These are phyloP conservation scores for Musa beccarii DNA, from an alignment of 176 grass and related monocot genomes.

Conservation along the genomic window DNA sequence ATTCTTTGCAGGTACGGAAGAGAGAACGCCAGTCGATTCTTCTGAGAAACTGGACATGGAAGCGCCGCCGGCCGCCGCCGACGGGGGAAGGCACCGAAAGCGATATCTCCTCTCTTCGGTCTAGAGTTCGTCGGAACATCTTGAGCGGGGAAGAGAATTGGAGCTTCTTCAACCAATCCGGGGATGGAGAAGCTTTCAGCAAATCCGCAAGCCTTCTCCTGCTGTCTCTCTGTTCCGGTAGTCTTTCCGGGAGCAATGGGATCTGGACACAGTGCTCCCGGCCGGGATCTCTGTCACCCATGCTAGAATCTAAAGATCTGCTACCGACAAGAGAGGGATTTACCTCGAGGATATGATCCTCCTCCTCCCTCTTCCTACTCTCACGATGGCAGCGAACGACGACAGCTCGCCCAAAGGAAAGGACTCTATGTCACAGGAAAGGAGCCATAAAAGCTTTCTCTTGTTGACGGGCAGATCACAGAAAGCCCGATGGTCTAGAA, in stretches of 20 bases:
- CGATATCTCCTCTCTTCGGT: constrained; percentile 16
- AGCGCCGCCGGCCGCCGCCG: constrained; percentile 1
- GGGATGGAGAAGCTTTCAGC: constrained; percentile 41
- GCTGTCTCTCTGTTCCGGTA: neutral
- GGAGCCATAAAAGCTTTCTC: too few relatives aligned
- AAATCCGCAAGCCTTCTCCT: constrained; percentile 41
- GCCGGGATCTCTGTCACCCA: constrained; percentile 23
- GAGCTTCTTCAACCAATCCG: constrained; percentile 42
- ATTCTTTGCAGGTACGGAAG: constrained; percentile 37
- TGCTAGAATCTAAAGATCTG: neutral
- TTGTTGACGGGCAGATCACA: too few relatives aligned
- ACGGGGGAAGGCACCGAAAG: constrained; percentile 23
- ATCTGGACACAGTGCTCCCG: constrained; percentile 31
- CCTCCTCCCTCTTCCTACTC: neutral
- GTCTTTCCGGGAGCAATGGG: constrained; percentile 23
- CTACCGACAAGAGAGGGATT: too few relatives aligned
- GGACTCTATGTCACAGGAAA: too few relatives aligned
- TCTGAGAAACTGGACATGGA: constrained; percentile 47
- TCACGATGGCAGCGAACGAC: neutral
- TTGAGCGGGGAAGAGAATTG: constrained; percentile 24
- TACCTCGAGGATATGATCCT: neutral
- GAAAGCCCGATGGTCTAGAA: too few relatives aligned
- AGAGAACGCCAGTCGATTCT: constrained; percentile 50
- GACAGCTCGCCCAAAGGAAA: too few relatives aligned
- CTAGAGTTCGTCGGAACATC: constrained; percentile 17